phyloP scores from a whole-genome alignment of 345 rosid genomes.

The Salix purpurea region DNA sequence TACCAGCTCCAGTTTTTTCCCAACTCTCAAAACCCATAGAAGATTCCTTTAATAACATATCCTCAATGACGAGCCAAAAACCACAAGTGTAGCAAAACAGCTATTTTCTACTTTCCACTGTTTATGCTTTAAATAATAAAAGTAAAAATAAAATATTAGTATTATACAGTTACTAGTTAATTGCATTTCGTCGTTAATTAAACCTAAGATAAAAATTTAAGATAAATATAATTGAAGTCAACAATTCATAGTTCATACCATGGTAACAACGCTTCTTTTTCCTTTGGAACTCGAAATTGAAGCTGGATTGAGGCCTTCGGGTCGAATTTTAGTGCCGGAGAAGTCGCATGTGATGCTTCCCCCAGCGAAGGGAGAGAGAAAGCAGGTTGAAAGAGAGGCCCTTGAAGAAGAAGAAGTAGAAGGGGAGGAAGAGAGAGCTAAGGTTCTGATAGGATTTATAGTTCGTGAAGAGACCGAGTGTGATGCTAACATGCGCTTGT shows the following conservation, averaged over 20 bases:
- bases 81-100: neutral
- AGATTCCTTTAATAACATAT: neutral
- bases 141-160: too few relatives aligned
- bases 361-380: slow-evolving; percentile 37
- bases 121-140: too few relatives aligned
- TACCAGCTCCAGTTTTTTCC: too few relatives aligned
- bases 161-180: neutral
- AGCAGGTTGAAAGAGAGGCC: slow-evolving; percentile 49
- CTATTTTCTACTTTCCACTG: neutral
- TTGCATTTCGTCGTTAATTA: neutral
- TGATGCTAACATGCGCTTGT: slow-evolving; percentile 36
- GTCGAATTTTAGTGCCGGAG: slow-evolving; percentile 48
- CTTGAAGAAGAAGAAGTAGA: slow-evolving; percentile 32
- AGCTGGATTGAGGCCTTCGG: slow-evolving; percentile 45
- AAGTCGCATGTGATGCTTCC: slow-evolving; percentile 52
- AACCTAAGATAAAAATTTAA: neutral
- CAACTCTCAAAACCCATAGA: neutral
- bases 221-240: neutral
- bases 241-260: slow-evolving; percentile 41
- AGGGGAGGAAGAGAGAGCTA: slow-evolving; percentile 18
- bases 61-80: neutral
- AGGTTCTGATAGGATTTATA: slow-evolving; percentile 22
- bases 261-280: slow-evolving; percentile 64
- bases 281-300: slow-evolving; percentile 45
- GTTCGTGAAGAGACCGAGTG: slow-evolving; percentile 25